These are phyloP conservation scores for Hyaloscypha variabilis DNA, from an alignment of 495 filamentous ascomycete genomes.

Conservation along the genomic window DNA sequence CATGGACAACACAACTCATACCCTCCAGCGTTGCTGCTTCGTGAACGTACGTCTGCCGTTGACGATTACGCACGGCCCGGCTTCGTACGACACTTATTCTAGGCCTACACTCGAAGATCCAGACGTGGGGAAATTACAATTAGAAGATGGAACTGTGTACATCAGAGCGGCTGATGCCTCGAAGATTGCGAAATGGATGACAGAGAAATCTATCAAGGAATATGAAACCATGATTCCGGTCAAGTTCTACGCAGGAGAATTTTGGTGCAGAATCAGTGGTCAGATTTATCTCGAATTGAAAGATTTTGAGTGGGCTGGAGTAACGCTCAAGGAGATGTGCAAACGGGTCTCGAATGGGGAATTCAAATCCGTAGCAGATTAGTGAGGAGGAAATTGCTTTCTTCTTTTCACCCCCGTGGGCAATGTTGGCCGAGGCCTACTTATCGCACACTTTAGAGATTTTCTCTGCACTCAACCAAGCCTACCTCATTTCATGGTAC, in stretches of 20 bases:
- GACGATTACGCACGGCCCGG: background rate
- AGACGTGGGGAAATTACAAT: background rate
- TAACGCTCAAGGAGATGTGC: constrained; percentile 61
- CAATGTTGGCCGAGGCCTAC: too few species aligned
- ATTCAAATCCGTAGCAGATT: background rate
- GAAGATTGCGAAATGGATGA: constrained; percentile 57
- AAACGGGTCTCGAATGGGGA: constrained; percentile 50
- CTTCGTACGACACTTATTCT: constrained; percentile 1
- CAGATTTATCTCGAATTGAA: constrained; percentile 77
- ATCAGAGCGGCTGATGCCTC: constrained; percentile 34
- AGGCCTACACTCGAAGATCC: too few species aligned
- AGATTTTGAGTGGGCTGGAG: constrained; percentile 76
- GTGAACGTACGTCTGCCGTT: constrained; percentile 24
- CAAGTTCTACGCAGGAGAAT: constrained; percentile 54
- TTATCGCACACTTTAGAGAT: too few species aligned
- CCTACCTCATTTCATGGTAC: too few species aligned
- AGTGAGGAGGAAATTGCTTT: too few species aligned
- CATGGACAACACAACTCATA: constrained; percentile 55
- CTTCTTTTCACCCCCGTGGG: too few species aligned
- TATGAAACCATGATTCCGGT: constrained; percentile 71
- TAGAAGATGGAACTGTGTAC: background rate
- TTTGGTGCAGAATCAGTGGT: constrained; percentile 75
- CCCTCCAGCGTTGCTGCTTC: constrained; percentile 8
- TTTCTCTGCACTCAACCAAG: too few species aligned
- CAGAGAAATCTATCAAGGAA: constrained; percentile 53